A percentile compares a stretch with the other conserved stretches of the same genome.
Conservation (phyloP, 306 rosid species). For the Glycyrrhiza uralensis region DNA sequence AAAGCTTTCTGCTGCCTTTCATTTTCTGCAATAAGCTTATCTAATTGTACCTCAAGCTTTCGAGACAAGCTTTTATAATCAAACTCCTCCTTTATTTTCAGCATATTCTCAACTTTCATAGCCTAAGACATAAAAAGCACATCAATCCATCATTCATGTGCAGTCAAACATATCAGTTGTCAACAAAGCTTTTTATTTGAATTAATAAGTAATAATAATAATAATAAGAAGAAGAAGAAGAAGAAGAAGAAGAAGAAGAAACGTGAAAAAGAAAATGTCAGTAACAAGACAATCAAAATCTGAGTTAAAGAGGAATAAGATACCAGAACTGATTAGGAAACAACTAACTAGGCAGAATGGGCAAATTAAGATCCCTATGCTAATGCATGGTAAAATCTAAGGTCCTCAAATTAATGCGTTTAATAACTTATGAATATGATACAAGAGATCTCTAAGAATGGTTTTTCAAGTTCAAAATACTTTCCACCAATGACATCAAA, state of each 20-base stretch:
- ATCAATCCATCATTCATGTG: conserved; percentile 9
- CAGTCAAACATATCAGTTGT: background rate
- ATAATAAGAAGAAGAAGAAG: background rate
- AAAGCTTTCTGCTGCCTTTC: conserved; percentile 89
- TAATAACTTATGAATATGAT: background rate
- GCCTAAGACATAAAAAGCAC: conserved; percentile 48
- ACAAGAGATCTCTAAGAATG: background rate
- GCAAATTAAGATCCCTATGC: background rate
- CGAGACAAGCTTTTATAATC: conserved; percentile 94
- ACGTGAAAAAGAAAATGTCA: background rate
- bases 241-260: background rate
- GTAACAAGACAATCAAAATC: conserved; percentile 5
- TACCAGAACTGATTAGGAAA: background rate
- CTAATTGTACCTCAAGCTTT: conserved; percentile 86
- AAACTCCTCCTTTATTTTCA: conserved; percentile 96
- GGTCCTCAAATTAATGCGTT: background rate
- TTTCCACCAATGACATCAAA: background rate
- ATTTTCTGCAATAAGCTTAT: conserved; percentile 84
- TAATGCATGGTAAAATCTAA: background rate
- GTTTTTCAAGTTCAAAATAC: conserved; percentile 14
- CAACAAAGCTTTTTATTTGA: conserved; percentile 12
- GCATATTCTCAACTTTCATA: conserved; percentile 98
- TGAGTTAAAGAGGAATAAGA: background rate
- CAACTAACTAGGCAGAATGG: background rate
- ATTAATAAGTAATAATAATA: background rate